A percentile compares a stretch with the other conserved stretches of the same genome.
Conservation (phyloP, 768 basidiomycete genomes). For the Rhodotorula toruloides region DNA sequence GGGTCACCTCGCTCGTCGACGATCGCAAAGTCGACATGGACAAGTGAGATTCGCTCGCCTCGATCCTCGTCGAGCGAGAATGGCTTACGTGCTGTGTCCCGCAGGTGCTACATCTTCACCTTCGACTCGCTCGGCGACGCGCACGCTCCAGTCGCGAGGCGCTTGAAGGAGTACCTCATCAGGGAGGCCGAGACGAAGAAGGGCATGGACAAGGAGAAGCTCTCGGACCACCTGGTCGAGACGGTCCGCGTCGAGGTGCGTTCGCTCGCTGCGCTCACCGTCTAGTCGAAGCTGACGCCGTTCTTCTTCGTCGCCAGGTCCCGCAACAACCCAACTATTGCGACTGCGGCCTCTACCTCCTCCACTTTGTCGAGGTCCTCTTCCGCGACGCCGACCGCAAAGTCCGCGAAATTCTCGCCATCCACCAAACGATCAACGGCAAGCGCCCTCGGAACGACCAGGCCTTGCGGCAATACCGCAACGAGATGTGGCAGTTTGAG, state of each 20-base stretch:
- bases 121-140: slow-evolving; percentile 77
- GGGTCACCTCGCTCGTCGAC: no score
- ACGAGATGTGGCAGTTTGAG: no score
- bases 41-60: background rate
- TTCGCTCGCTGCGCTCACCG: slow-evolving; percentile 28
- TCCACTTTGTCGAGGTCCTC: slow-evolving; percentile 78
- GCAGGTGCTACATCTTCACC: slow-evolving; percentile 73
- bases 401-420: background rate
- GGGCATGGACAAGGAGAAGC: slow-evolving; percentile 57
- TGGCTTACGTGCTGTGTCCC: no score
- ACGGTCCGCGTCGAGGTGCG: slow-evolving; percentile 51
- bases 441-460: no score
- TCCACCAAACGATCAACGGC: no score
- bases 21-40: background rate
- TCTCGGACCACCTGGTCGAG: slow-evolving; percentile 8
- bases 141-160: slow-evolving; percentile 63
- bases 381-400: slow-evolving; percentile 56
- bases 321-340: slow-evolving; percentile 82
- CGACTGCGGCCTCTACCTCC: slow-evolving; percentile 86
- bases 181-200: slow-evolving; percentile 59
- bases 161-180: slow-evolving; percentile 62
- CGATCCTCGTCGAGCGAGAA: background rate
- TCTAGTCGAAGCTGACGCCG: background rate
- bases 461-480: no score
- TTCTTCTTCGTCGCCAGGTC: slow-evolving; percentile 54